A percentile compares a stretch with the other conserved stretches of the same genome.
Evolutionary conservation across 352 stramenopile species (phyloP).

Genomic region (Stramenopiles sp.): DNA sequence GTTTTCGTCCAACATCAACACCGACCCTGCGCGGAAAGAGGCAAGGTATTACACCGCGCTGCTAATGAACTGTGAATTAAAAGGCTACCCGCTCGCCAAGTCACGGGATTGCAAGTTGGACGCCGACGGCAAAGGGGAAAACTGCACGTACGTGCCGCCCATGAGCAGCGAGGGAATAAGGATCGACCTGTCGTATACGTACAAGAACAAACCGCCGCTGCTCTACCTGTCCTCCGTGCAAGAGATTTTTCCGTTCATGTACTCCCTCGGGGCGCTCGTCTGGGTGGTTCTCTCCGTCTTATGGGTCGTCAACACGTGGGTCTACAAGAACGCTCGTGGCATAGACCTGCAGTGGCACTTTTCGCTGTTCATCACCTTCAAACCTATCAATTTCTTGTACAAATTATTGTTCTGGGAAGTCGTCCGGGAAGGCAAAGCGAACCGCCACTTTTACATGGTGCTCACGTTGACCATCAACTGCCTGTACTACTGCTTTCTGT

Average conservation of each 20-base stretch:
- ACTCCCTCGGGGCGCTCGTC: not conserved
- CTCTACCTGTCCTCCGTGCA: not conserved
- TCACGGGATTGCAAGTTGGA: not conserved
- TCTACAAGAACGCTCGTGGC: not conserved
- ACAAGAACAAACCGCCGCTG: not conserved
- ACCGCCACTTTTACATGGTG: not conserved
- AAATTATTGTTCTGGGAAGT: not conserved
- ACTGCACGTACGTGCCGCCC: not conserved
- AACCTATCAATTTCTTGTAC: not conserved
- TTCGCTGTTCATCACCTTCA: not conserved
- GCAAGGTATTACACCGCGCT: not conserved
- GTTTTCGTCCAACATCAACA: not conserved
- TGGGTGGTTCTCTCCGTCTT: not conserved
- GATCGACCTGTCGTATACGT: not conserved
- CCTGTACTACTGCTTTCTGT: not conserved
- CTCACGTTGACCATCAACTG: not conserved
- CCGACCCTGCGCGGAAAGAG: not conserved
- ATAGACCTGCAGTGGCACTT: constrained; percentile 4
- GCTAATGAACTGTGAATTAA: not conserved
- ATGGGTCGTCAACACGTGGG: constrained; percentile 1
- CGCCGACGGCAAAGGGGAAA: not conserved
- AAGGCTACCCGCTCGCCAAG: not conserved
- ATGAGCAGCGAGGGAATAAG: not conserved
- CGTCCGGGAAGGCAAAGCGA: not conserved
- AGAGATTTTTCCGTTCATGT: not conserved